A percentile compares a stretch with the other conserved stretches of the same genome.
Evolutionary conservation across 352 stramenopile species (phyloP).

Genomic region (Stramenopiles sp.): DNA sequence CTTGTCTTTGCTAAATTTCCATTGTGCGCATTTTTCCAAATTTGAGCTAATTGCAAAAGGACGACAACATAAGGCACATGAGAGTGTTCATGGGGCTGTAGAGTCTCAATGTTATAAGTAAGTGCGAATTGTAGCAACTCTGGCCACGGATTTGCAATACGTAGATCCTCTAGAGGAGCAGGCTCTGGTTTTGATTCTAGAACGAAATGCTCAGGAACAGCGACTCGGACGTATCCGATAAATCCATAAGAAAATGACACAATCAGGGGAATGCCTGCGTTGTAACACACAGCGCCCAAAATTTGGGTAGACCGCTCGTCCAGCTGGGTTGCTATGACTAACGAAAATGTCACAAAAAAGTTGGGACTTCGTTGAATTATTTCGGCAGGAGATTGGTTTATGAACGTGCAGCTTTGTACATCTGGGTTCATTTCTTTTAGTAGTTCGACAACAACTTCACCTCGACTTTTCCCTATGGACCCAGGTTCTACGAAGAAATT

Average conservation of each 20-base stretch:
- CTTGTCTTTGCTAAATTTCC: slow-evolving; percentile 42
- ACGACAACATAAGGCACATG: slow-evolving; percentile 83
- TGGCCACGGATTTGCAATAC: slow-evolving; percentile 50
- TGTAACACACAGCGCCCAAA: slow-evolving; percentile 44
- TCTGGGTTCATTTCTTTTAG: slow-evolving; percentile 89
- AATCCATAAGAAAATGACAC: slow-evolving; percentile 63
- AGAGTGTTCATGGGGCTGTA: slow-evolving; percentile 57
- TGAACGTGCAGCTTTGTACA: slow-evolving; percentile 37
- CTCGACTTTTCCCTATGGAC: slow-evolving; percentile 39
- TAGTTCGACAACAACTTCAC: slow-evolving; percentile 48
- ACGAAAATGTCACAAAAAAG: slow-evolving; percentile 17
- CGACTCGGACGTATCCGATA: slow-evolving; percentile 67
- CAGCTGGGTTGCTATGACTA: slow-evolving; percentile 31
- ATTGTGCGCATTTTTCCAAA: slow-evolving; percentile 36
- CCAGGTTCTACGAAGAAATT: slow-evolving; percentile 74
- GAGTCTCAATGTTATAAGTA: slow-evolving; percentile 15
- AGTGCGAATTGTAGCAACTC: slow-evolving; percentile 28
- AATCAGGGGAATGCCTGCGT: slow-evolving; percentile 50
- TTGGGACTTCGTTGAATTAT: slow-evolving; percentile 30
- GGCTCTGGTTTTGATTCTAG: slow-evolving; percentile 66
- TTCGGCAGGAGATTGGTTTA: slow-evolving; percentile 31
- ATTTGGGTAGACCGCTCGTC: slow-evolving; percentile 24
- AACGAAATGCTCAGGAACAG: slow-evolving; percentile 53
- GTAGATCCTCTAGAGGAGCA: slow-evolving; percentile 48
- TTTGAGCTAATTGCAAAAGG: slow-evolving; percentile 42